Conservation (phyloP, 2,329 filamentous ascomycete genomes). For the Pyrenophora graminea region DNA sequence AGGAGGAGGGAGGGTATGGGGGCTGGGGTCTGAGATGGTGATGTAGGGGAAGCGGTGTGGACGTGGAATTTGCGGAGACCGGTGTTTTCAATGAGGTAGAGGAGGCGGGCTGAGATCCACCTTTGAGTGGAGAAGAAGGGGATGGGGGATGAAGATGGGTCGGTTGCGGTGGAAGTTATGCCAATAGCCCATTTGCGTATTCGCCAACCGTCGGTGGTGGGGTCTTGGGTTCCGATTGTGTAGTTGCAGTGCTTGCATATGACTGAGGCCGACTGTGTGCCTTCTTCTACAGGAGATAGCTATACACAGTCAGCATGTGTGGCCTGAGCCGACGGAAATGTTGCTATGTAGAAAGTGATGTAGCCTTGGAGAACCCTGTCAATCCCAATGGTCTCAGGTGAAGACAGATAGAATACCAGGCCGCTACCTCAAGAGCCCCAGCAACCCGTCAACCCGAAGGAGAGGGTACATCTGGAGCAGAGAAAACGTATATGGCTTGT, state of each 20-base stretch:
- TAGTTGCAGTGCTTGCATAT: constrained; percentile 48
- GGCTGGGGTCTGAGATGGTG: background rate
- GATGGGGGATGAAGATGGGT: constrained; percentile 8
- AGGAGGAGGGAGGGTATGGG: constrained; percentile 46
- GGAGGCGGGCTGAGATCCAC: constrained; percentile 60
- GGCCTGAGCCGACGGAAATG: background rate
- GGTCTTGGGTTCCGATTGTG: constrained; percentile 49
- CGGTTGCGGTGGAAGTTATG: constrained; percentile 20
- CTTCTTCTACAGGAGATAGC: constrained; percentile 8
- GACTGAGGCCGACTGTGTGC: constrained; percentile 18
- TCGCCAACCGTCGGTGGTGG: constrained; percentile 51
- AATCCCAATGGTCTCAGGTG: constrained; percentile 37
- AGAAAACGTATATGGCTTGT: constrained; percentile 32
- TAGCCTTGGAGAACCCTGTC: constrained; percentile 41
- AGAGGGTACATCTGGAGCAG: constrained; percentile 33
- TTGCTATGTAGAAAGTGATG: constrained; percentile 20
- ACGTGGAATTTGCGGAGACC: constrained; percentile 63
- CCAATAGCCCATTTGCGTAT: constrained; percentile 56
- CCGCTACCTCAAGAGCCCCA: constrained; percentile 31
- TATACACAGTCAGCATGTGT: constrained; percentile 17
- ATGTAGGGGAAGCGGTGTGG: constrained; percentile 29
- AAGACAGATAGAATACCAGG: constrained; percentile 41
- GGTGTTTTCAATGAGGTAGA: constrained; percentile 60
- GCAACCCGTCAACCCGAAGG: constrained; percentile 36
- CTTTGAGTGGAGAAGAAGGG: constrained; percentile 37